Conservation (phyloP, 1,284 basidiomycete genomes). For the Puccinia hordei region DNA sequence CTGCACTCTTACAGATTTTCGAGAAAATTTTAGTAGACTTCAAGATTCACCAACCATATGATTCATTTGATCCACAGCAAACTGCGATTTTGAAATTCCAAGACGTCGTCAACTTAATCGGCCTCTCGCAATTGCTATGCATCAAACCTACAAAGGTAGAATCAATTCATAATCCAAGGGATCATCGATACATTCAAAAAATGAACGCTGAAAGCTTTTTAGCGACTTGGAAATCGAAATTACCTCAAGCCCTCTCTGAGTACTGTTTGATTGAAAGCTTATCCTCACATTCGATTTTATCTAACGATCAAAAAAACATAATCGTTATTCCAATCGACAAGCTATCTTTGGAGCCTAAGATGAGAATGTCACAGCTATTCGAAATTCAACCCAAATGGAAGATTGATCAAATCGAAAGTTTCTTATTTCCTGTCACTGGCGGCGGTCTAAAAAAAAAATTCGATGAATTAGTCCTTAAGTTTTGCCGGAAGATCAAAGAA, state of each 20-base stretch:
- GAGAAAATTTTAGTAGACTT: conserved; percentile 13
- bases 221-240: conserved; percentile 19
- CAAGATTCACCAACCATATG: conserved; percentile 1
- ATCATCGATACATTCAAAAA: conserved; percentile 27
- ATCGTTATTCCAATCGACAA: conserved; percentile 44
- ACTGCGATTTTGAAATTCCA: conserved; percentile 1
- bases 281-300: conserved; percentile 41
- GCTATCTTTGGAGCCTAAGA: conserved; percentile 43
- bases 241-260: conserved; percentile 4
- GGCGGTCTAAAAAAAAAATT: conserved; percentile 42
- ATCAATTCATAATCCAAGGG: conserved; percentile 17
- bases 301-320: conserved; percentile 22
- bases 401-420: conserved; percentile 38
- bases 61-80: conserved; percentile 12
- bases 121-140: conserved; percentile 32
- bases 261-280: conserved; percentile 30
- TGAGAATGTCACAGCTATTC: conserved; percentile 40
- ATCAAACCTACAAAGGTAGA: conserved; percentile 38
- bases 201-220: conserved; percentile 30
- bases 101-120: conserved; percentile 34
- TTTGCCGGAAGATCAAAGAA: conserved; percentile 50
- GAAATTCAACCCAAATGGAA: conserved; percentile 40
- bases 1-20: conserved; percentile 32
- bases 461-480: conserved; percentile 48
- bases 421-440: conserved; percentile 42